phyloP scores from a whole-genome alignment of 177 flowering plant genomes.

The Vitis hybrid region DNA sequence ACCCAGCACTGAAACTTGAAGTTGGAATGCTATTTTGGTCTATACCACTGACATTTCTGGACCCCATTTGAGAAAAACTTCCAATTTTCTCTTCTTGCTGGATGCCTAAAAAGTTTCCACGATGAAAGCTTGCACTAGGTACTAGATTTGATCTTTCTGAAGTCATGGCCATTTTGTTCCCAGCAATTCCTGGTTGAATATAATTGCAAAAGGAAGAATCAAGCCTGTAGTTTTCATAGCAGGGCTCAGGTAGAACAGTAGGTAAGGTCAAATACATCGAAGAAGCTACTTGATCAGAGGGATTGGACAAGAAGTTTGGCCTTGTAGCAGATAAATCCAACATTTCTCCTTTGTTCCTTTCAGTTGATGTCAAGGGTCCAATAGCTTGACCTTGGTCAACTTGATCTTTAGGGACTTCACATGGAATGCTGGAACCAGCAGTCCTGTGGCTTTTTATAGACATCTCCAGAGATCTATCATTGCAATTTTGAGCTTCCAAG shows the following conservation, averaged over 20 bases:
- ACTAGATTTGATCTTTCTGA: slow-evolving; percentile 4
- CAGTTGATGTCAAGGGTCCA: slow-evolving; percentile 3
- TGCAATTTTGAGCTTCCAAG: slow-evolving; percentile 16
- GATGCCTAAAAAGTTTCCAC: slow-evolving; percentile 12
- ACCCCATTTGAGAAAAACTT: slow-evolving; percentile 14
- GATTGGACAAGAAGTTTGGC: slow-evolving; percentile 11
- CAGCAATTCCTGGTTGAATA: slow-evolving; percentile 13
- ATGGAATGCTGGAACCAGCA: neutral
- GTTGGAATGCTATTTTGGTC: slow-evolving; percentile 10
- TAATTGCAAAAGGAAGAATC: slow-evolving; percentile 15
- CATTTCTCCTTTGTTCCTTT: slow-evolving; percentile 14
- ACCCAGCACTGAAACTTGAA: slow-evolving; percentile 19
- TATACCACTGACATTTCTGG: slow-evolving; percentile 3
- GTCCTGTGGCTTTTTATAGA: slow-evolving; percentile 12
- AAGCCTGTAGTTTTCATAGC: slow-evolving; percentile 5
- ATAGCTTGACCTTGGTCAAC: slow-evolving; percentile 9
- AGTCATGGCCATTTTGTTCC: slow-evolving; percentile 2
- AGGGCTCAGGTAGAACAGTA: slow-evolving; percentile 13
- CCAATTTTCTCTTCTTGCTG: slow-evolving; percentile 24
- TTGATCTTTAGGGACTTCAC: slow-evolving; percentile 4
- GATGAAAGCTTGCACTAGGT: slow-evolving; percentile 10
- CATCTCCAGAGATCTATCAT: slow-evolving; percentile 1
- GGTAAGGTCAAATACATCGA: slow-evolving; percentile 35
- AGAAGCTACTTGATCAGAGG: slow-evolving; percentile 21
- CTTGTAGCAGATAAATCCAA: slow-evolving; percentile 10